Evolutionary conservation across 306 rosid species (phyloP), one percentile per base, ranked within the genome.

Genomic region (Ochetophila trinervis): DNA sequence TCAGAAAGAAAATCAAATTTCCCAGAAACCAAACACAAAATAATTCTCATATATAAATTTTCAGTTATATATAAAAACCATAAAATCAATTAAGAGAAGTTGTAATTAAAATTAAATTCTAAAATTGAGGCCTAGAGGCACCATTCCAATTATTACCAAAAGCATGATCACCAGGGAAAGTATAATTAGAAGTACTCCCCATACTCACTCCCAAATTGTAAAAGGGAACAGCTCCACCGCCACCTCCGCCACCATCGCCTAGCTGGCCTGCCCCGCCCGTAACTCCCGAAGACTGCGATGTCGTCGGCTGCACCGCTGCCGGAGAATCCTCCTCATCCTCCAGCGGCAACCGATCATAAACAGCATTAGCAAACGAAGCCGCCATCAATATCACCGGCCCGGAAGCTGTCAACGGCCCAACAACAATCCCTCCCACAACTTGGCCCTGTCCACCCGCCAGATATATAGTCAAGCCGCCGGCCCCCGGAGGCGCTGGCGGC

Each of bases 321-420:
- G 59, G 35, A 20, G 62, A 4, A 22, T 34, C 74, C 20, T 65
- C 79, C n/a, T 67, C 55, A 34, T 67, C 83, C 56, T 71, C 71
- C 51, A 74, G 53, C 9, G 84, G 80, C 57, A 79, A 45, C 55
- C 84, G 62, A 49, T 79, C 80, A 62, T 62, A 79, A 19, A 75
- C 77, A 8, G 80, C 84, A 56, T 79, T 70, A 0, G 77, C 73
- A 51, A 79, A 79, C 5, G 84, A 70, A 11, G 74, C 84, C 53
- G 71, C 84, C 79, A 79, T 66, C 74, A 79, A 42, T 3, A 66
- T 23, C 70, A 79, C 84, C 17, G 84, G 74, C 36, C 77, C 70
- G 2, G 76, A 74, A 16, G 84, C 84, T 9, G 48, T 61, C 72
- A 79, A 37, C 0, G 80, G 76, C 45, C 77, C 76, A 19, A 60